These are phyloP conservation scores for Aspergillus incahuasiensis DNA, from an alignment of 495 filamentous ascomycete genomes.

Conservation along the genomic window DNA sequence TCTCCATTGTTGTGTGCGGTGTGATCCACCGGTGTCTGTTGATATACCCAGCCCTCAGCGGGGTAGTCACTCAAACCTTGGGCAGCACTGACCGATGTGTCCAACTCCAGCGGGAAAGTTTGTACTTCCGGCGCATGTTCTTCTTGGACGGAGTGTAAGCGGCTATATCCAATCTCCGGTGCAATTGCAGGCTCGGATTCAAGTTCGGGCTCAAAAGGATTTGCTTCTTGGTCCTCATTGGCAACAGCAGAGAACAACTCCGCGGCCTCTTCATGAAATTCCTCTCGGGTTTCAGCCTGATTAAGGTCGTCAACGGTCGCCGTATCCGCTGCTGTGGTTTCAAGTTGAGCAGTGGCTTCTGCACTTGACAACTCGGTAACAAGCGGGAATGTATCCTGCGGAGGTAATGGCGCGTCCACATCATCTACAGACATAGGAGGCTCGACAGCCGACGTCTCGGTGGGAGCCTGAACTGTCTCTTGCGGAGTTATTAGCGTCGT, in stretches of 20 bases:
- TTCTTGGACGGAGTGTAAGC: background rate
- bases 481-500: no score
- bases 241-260: background rate
- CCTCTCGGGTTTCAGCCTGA: background rate
- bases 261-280: constrained; percentile 1
- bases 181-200: background rate
- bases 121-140: background rate
- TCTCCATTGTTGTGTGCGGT: constrained; percentile 11
- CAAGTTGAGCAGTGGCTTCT: background rate
- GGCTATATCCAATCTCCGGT: background rate
- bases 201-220: background rate
- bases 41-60: constrained; percentile 4
- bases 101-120: background rate
- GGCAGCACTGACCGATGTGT: background rate
- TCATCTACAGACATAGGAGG: no score
- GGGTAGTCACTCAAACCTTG: background rate
- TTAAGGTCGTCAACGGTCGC: background rate
- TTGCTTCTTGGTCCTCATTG: background rate
- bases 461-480: no score
- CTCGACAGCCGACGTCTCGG: no score
- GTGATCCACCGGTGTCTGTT: background rate
- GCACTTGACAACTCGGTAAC: background rate
- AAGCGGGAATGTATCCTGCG: background rate
- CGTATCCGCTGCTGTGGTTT: background rate
- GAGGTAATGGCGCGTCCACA: no score